Evolutionary conservation across 768 basidiomycete species (phyloP), one percentile per base, ranked within the genome.

Genomic region (Amanita phalloides): DNA sequence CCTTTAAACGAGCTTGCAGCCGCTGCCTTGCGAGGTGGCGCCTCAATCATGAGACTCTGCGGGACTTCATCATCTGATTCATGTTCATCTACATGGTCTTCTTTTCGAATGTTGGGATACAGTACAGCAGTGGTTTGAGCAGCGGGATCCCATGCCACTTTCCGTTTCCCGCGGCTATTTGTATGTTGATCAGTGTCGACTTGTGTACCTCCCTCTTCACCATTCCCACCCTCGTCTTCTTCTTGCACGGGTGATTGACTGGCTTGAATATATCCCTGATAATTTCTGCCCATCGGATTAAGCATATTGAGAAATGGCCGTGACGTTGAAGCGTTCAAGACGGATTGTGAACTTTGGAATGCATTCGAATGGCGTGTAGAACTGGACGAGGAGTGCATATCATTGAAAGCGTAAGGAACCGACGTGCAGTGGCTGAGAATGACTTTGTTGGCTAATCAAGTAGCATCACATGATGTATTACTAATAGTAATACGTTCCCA

Each of bases 61-160:
- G 90, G 90, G 2, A 86, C 87, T 63, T 91, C 90, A 51, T 86
- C 89, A 58, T 91, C 89, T 6, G 84, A 86, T 26, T 76, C 75
- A 46, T 86, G 81, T 50, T 74, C 74, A 53, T 81, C 74, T 25
- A 72, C 70, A 61, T 68, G 72, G 66, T 86, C 85, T 60, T 83
- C 77, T 57, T 75, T 71, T 59, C 78, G 84, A 58, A 83, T 84
- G 65, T 87, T 89, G 47, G 86, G 86, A 54, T 78, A 80, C 45
- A 87, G 66, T 6, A 71, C 61, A 57, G 69, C 76, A 73, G 77
- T 72, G 61, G 81, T 77, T 48, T 79, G 75, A 48, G 73, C 66
- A 49, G 72, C 72, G 32, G 70, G 69, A 58, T 78, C 74, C 80
- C 82, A 86, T 28, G 78, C 71, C 35, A 79, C 78, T 58, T 55